Base-by-base conservation (phyloP, 371 early-diverging fungal genomes). In the Apophysomyces variabilis region DNA sequence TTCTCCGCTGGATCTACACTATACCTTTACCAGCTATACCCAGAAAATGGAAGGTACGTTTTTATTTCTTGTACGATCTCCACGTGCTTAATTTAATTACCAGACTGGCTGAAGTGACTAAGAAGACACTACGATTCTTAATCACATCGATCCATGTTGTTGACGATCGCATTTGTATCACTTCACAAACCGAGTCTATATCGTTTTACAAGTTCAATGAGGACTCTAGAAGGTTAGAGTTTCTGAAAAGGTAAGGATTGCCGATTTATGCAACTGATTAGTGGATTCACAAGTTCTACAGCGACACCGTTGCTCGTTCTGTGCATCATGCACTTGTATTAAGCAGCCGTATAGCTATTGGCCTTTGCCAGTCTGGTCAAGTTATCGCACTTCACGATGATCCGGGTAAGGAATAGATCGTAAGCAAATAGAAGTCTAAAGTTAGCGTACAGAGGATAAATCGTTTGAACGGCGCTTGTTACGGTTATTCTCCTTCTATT, bases 121-220 rank as follows among this genome's bases (percentile, higher is more conserved):
- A 67, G 12, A 70, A 65, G 39, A n/a, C 72, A 0, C 66, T 77
- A 8, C 70, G 68, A 3, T 75, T 67, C 38, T 58, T 66, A 7
- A 79, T 82, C 35, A 77, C 77, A 9, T 73, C 77, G 0, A 77
- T 82, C 21, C 67, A 72, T 38, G 74, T 72, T 16, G 35, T 50
- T 13, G 69, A 64, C 5, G 72, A 67, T 12, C 62, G 65, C 3
- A 77, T 82, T 11, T 78, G 79, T 61, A 74, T 78, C 4, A 70
- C 75, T 32, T 70, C 70, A n/a, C 77, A 75, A 8, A 63, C 60
- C 1, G 71, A 78, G n/a, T 78, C 82, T 0, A 57, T 77, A 4
- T 73, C 79, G 2, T 78, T 76, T 44, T 81, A 73, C 39, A 57
- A 44, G 3, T 77, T 71, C 38, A 65, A 77, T 38, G 37, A 54